Base-by-base conservation (phyloP, 495 filamentous ascomycete genomes). In the Tuber melanosporum region DNA sequence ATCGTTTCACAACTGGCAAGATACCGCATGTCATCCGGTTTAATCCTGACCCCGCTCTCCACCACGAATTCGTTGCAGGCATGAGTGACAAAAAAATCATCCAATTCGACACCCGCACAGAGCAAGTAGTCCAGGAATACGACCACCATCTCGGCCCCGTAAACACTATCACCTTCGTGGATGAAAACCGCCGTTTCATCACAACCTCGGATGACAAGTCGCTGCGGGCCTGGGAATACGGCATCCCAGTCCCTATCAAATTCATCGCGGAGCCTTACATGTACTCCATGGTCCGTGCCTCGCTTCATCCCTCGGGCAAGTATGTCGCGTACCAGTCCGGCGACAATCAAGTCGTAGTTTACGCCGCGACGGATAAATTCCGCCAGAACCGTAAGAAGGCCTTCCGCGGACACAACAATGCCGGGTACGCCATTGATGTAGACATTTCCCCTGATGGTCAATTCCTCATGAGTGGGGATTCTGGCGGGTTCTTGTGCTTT, bases 31-130 rank as follows among this genome's bases (percentile, higher is more conserved):
- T 97, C 75, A 88, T 98, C 81, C 91, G 91, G 78, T 97, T 98
- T 89, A 95, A 98, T 85, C 95, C 95, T 0, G 87, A 89, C 72
- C 85, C 88, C 0, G 91, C 92, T n/a, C 88, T 90, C 78, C 88
- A 89, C 2, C 91, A 95, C 82, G 94, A 97, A 84, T 99, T 99
- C 87, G 86, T 99, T 74, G 94, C 93, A 46, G 95, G 95, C 82
- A 93, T 98, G 91, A 94, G 92, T 32, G 95, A 99, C 86, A 98
- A 99, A 85, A 95, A 97, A 87, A 99, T 99, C 79, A 89, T 99
- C 45, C 95, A 99, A 83, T 99, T 97, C 85, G 95, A 99, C 84
- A 94, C 91, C 14, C 89, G 95, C 26, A 91, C 90, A 14, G 90
- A 90, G 77, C 91, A 96, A 80, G 87, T 94, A 62, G 92, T 97